Conservation (phyloP, 2,329 filamentous ascomycete genomes). For the Colletotrichum ledebouriae region DNA sequence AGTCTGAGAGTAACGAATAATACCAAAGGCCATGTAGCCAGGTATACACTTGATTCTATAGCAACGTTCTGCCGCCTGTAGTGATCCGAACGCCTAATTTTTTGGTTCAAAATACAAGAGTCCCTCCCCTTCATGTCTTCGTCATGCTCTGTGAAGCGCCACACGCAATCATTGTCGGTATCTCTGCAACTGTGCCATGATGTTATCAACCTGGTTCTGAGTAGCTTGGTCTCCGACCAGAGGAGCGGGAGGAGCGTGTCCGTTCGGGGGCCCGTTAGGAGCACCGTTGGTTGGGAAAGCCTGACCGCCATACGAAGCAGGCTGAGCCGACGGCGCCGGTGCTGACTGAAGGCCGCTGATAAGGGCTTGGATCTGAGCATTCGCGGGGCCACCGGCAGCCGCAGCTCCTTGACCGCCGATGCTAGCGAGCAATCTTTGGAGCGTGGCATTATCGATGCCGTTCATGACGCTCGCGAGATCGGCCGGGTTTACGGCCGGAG, state of each 20-base stretch:
- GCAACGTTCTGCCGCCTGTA: slow-evolving; percentile 14
- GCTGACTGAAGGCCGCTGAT: slow-evolving; percentile 53
- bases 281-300: slow-evolving; percentile 37
- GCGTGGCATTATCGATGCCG: slow-evolving; percentile 74
- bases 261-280: slow-evolving; percentile 45
- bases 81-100: slow-evolving; percentile 27
- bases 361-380: slow-evolving; percentile 59
- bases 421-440: slow-evolving; percentile 77
- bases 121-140: slow-evolving; percentile 36
- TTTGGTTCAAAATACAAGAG: slow-evolving; percentile 21
- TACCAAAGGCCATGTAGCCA: background rate
- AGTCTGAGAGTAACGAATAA: background rate
- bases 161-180: slow-evolving; percentile 65
- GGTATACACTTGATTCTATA: slow-evolving; percentile 21
- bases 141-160: slow-evolving; percentile 10
- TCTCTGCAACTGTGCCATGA: slow-evolving; percentile 79
- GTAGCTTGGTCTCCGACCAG: slow-evolving; percentile 57
- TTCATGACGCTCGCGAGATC: slow-evolving; percentile 76
- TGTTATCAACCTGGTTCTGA: slow-evolving; percentile 75
- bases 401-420: slow-evolving; percentile 46
- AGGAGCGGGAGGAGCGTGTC: slow-evolving; percentile 40
- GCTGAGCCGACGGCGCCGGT: slow-evolving; percentile 44
- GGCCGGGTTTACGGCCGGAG: slow-evolving; percentile 50
- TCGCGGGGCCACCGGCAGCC: slow-evolving; percentile 44
- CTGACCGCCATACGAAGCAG: slow-evolving; percentile 48